Percentiles rank a stretch among this genome's conserved stretches.
Conservation (phyloP, 1,284 basidiomycete genomes). For the Ceratobasidium sp. region DNA sequence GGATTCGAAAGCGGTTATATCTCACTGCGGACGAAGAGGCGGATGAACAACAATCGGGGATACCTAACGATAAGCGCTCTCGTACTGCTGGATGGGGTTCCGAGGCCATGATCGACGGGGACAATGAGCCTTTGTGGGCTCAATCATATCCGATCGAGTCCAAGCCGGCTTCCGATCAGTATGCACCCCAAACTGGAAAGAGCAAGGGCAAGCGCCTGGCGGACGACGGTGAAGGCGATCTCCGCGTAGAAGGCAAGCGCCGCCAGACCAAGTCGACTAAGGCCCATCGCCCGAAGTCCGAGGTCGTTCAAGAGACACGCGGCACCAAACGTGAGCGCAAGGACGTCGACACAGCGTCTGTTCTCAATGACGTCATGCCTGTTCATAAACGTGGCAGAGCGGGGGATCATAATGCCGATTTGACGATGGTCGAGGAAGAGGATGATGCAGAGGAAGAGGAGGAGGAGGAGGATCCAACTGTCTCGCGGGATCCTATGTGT, state of each 20-base stretch:
- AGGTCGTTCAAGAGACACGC: constrained; percentile 54
- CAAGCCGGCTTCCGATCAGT: constrained; percentile 6
- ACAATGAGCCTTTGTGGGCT: constrained; percentile 36
- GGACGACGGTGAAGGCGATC: constrained; percentile 60
- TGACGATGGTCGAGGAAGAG: constrained; percentile 63
- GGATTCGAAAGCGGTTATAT: constrained; percentile 35
- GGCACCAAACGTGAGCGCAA: constrained; percentile 82
- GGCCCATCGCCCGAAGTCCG: constrained; percentile 13
- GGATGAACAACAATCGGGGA: constrained; percentile 9
- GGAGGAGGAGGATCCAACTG: constrained; percentile 51
- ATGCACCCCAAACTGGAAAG: constrained; percentile 22
- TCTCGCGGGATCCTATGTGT: constrained; percentile 66
- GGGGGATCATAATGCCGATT: constrained; percentile 70
- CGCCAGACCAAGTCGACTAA: constrained; percentile 48
- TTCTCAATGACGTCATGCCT: constrained; percentile 69
- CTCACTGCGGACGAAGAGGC: constrained; percentile 42
- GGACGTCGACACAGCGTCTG: constrained; percentile 78
- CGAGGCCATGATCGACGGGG: constrained; percentile 43
- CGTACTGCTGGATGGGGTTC: constrained; percentile 39
- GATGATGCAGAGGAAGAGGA: constrained; percentile 49
- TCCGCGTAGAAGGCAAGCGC: constrained; percentile 50
- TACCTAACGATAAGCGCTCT: constrained; percentile 40
- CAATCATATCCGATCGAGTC: constrained; percentile 30
- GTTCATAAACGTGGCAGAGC: constrained; percentile 60
- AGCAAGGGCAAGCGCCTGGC: constrained; percentile 47